Conservation (phyloP, 2,329 filamentous ascomycete species). For the Thyridium curvatum region DNA sequence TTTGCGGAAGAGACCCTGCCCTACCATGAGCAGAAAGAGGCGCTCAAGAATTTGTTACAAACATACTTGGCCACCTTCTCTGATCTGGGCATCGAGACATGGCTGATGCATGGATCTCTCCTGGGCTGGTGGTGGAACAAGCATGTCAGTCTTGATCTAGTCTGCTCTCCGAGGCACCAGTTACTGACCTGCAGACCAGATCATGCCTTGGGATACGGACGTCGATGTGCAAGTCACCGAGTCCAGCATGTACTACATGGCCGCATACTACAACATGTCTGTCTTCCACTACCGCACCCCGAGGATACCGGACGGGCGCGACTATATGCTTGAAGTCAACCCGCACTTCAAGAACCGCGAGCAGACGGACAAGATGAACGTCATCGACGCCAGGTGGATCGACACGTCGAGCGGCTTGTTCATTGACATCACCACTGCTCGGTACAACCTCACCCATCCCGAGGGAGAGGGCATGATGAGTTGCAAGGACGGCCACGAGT, state of each 20-base stretch:
- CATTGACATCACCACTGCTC: constrained; percentile 44
- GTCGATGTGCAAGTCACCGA: constrained; percentile 69
- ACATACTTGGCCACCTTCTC: constrained; percentile 66
- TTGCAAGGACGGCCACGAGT: constrained; percentile 46
- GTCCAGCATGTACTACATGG: constrained; percentile 59
- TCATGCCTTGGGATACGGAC: constrained; percentile 74
- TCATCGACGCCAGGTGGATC: constrained; percentile 43
- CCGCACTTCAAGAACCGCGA: constrained; percentile 32
- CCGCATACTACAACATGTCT: constrained; percentile 58
- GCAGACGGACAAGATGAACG: constrained; percentile 29
- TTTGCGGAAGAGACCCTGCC: constrained; percentile 32
- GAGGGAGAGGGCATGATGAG: constrained; percentile 37
- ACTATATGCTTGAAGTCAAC: constrained; percentile 44
- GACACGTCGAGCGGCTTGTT: constrained; percentile 39
- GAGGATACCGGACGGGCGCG: constrained; percentile 27
- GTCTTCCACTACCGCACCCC: constrained; percentile 36
- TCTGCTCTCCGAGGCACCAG: constrained; percentile 3
- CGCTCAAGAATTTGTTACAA: constrained; percentile 60
- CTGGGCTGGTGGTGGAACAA: constrained; percentile 84
- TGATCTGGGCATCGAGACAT: constrained; percentile 65
- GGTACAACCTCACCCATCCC: constrained; percentile 39
- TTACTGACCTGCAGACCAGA: constrained; percentile 27
- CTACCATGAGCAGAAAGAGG: constrained; percentile 52
- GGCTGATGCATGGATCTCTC: constrained; percentile 80
- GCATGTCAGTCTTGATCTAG: constrained; percentile 21